Percentiles rank a stretch among this genome's conserved stretches.
phyloP scores from a whole-genome alignment of 2,329 filamentous ascomycete species.

The Aureobasidium lini region DNA sequence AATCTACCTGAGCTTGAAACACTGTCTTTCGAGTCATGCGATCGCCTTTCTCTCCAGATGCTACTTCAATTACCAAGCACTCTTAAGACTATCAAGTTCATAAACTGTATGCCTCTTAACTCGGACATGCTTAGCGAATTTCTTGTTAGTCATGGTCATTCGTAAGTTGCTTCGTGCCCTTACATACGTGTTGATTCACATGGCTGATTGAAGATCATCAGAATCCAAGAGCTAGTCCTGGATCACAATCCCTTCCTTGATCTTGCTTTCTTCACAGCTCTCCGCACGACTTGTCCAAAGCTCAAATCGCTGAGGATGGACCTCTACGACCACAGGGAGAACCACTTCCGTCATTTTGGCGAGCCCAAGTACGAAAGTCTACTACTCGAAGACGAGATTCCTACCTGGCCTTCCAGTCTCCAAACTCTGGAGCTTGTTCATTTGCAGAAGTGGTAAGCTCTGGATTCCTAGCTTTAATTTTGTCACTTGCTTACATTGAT shows the following conservation, averaged over 20 bases:
- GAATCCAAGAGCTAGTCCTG: slow-evolving; percentile 61
- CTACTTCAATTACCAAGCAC: slow-evolving; percentile 60
- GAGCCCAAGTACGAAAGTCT: slow-evolving; percentile 67
- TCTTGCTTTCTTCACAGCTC: slow-evolving; percentile 61
- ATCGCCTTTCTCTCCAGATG: slow-evolving; percentile 59
- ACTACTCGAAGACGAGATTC: slow-evolving; percentile 55
- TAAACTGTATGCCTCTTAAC: slow-evolving; percentile 70
- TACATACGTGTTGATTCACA: background rate
- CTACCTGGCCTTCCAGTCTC: slow-evolving; percentile 70
- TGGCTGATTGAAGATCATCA: slow-evolving; percentile 13
- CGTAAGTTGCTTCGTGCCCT: background rate
- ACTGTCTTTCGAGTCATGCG: slow-evolving; percentile 68
- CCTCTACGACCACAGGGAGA: slow-evolving; percentile 45
- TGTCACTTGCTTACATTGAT: slow-evolving; percentile 23
- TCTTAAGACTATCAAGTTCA: slow-evolving; percentile 62
- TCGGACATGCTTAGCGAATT: slow-evolving; percentile 60
- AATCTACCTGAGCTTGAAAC: slow-evolving; percentile 57
- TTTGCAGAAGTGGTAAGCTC: slow-evolving; percentile 59
- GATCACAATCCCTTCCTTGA: slow-evolving; percentile 74
- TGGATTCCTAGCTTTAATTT: background rate
- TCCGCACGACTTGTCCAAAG: slow-evolving; percentile 61
- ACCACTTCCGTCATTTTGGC: slow-evolving; percentile 62
- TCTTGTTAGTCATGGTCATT: slow-evolving; percentile 57
- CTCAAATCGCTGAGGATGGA: slow-evolving; percentile 69
- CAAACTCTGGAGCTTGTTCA: slow-evolving; percentile 67